These are phyloP conservation scores for Clarireedia paspali DNA, from an alignment of 2,329 filamentous ascomycete species.

Conservation along the genomic window DNA sequence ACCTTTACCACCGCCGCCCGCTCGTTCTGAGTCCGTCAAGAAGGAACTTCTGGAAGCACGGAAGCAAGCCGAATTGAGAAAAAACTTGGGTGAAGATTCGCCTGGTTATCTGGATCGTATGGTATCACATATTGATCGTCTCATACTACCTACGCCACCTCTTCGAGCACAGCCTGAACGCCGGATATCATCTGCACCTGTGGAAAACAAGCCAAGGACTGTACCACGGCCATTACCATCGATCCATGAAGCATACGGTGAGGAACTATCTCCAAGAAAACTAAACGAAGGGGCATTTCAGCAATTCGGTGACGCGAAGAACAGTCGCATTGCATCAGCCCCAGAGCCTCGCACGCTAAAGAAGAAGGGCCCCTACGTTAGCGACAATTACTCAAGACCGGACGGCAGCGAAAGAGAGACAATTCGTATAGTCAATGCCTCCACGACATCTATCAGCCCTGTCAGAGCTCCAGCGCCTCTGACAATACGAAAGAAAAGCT, in stretches of 20 bases:
- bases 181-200: constrained; percentile 40
- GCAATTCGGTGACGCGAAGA: constrained; percentile 12
- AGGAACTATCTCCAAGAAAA: constrained; percentile 17
- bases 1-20: constrained; percentile 27
- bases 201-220: constrained; percentile 11
- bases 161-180: constrained; percentile 23
- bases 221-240: constrained; percentile 19
- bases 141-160: constrained; percentile 38
- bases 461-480: constrained; percentile 28
- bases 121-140: constrained; percentile 49
- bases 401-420: constrained; percentile 13
- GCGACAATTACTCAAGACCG: constrained; percentile 2
- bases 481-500: constrained; percentile 27
- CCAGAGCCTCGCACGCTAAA: constrained; percentile 21
- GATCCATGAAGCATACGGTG: constrained; percentile 22
- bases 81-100: constrained; percentile 26
- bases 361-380: constrained; percentile 7
- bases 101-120: constrained; percentile 48
- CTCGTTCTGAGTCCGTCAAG: constrained; percentile 25
- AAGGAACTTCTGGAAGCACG: constrained; percentile 25
- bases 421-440: constrained; percentile 25
- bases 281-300: constrained; percentile 11
- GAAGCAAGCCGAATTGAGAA: constrained; percentile 25
- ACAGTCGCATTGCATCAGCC: constrained; percentile 25
- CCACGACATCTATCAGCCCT: constrained; percentile 19